Evolutionary conservation across 169 alveolate species (phyloP), one percentile per base, ranked within the genome.

Genomic region (Eimeria nieschulzi): DNA sequence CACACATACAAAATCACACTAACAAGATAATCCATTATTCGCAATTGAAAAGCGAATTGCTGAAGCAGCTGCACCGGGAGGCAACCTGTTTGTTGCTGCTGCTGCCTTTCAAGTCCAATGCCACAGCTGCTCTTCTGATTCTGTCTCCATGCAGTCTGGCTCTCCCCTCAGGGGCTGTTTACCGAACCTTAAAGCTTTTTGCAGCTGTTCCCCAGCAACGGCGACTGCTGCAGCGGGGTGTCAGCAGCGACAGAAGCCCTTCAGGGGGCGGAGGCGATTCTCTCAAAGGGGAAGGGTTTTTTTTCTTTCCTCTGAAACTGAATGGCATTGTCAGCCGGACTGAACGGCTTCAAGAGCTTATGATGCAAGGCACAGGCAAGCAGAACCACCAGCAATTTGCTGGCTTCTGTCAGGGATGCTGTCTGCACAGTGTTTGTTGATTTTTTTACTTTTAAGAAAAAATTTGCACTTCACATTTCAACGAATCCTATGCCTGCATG

Each of bases 341-440:
- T 0, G 87, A 55, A 13, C 46, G 61, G 25, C 87, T 79, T 56
- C 87, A 79, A 39, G 87, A 79, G 56, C 46, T 68, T 23, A 79
- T 79, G 87, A 54, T 79, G 87, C 87, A 79, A 23, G 87, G 87
- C 59, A 79, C 87, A 12, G 87, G 87, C 56, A 56, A 12, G 87
- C 54, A 9, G 59, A 15, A 9, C 23, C 68, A 15, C 17, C 68
- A 6, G 68, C 68, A 15, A n/a, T 15, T 25, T 15, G 26, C 78
- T 7, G 10, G 61, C 83, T 17, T 51, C 54, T 39, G 17, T 72
- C 51, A 46, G 17, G 85, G 7, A 5, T 53, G 13, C 17, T 7
- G 53, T n/a, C 19, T 53, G 15, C 7, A 26, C 13, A 15, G 15
- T 1, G 70, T 17, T n/a, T 9, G 6, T 53, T 6, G 5, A 9